Conservation (phyloP, 441 rosid genomes). For the Gossypium schwendimanii region DNA sequence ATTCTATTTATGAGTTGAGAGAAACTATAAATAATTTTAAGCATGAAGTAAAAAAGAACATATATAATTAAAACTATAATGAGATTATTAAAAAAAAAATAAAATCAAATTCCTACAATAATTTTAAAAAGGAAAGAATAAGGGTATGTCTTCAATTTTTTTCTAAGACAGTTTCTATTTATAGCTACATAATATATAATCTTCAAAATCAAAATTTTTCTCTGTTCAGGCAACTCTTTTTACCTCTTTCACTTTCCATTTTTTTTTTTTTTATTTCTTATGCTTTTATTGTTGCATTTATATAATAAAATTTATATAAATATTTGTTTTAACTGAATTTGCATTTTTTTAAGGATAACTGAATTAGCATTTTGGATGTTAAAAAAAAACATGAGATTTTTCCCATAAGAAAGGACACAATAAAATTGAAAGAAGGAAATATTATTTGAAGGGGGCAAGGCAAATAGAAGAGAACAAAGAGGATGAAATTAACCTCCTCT, state of each 20-base stretch:
- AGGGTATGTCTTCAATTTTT: too few relatives aligned
- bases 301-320: background rate
- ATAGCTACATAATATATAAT: background rate
- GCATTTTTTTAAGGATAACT: conserved; percentile 11
- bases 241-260: background rate
- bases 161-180: background rate
- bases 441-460: conserved; percentile 22
- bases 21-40: too few relatives aligned
- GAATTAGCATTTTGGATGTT: conserved; percentile 18
- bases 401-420: background rate
- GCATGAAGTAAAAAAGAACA: too few relatives aligned
- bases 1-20: too few relatives aligned
- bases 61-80: too few relatives aligned
- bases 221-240: too few relatives aligned
- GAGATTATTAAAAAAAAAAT: too few relatives aligned
- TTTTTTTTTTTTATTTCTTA: background rate
- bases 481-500: conserved; percentile 38
- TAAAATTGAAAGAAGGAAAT: background rate
- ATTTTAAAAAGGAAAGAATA: too few relatives aligned
- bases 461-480: conserved; percentile 17
- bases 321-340: conserved; percentile 17
- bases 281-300: background rate
- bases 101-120: too few relatives aligned
- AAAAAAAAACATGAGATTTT: background rate
- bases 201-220: background rate